Base-by-base conservation (phyloP, 2,329 filamentous ascomycete species). In the Teratosphaeria viscida region DNA sequence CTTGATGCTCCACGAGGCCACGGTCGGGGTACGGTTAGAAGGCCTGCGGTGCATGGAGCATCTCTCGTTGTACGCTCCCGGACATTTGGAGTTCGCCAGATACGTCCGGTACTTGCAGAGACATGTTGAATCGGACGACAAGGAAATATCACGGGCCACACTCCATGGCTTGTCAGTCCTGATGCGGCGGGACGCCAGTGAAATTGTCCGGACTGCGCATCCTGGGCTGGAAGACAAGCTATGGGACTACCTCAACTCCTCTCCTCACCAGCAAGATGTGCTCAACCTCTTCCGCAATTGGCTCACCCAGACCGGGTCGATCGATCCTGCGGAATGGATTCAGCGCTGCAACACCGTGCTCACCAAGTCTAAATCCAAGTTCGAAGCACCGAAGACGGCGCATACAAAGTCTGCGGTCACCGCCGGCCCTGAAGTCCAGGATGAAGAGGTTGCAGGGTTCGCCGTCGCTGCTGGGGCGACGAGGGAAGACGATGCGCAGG, bases 401-500 rank as follows among this genome's bases (percentile, higher is more conserved):
- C 26, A 37, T 19, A 60, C 58, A 3, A 82, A 78, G 66, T 49
- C 43, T 49, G 43, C 43, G 23, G 71, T 75, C 6, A 79, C 77
- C 56, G 77, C 78, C 3, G 79, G 82, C 12, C 81, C 89, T n/a
- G 94, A 99, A 67, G 76, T 97, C 0, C 88, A 92, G 63, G 94
- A 99, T 70, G 94, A 99, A 71, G 95, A 99, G 72, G 92, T 96
- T 39, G 94, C 94, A 57, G 94, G 94, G 0, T 97, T 99, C 70
- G 92, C 92, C 35, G 84, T 86, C n/a, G 85, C 88, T 1, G 81
- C 81, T 32, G 86, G 85, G 29, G 82, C 78, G 3, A 78, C 72
- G 7, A 76, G 74, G 26, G 75, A 77, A 52, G 76, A 79, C 53
- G 67, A 74, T 43, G 67, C 72, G 19, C 69, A 73, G 43, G 69